These are phyloP conservation scores for Ilyonectria mors-panacis DNA, from an alignment of 2,329 filamentous ascomycete species.

Conservation along the genomic window DNA sequence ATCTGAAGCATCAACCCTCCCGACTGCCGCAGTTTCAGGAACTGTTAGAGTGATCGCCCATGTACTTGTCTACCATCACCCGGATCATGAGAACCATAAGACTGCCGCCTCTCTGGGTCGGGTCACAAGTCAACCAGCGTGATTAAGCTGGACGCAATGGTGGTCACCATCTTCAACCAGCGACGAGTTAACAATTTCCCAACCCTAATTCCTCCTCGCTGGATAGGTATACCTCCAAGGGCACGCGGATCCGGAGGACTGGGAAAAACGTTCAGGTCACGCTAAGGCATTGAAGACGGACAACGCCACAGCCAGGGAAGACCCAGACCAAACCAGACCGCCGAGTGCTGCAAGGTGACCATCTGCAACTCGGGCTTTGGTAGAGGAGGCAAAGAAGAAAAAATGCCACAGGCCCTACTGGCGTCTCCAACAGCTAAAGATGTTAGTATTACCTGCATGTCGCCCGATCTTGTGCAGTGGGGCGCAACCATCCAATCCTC, in stretches of 20 bases:
- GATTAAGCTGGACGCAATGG: not conserved
- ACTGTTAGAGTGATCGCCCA: not conserved
- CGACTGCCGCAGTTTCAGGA: not conserved
- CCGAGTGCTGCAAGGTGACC: conserved; percentile 1
- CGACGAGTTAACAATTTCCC: not conserved
- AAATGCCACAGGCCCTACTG: conserved; percentile 8
- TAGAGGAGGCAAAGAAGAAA: not conserved
- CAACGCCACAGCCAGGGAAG: not conserved
- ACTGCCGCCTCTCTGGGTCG: not conserved
- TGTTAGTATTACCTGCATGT: conserved; percentile 27
- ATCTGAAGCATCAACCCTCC: too few species aligned
- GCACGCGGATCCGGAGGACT: not conserved
- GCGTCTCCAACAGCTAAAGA: conserved; percentile 7
- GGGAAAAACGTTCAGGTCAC: not conserved
- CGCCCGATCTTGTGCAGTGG: conserved; percentile 21
- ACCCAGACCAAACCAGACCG: not conserved
- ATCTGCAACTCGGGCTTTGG: not conserved
- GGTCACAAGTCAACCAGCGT: not conserved
- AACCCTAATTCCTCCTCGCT: not conserved
- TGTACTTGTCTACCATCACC: not conserved
- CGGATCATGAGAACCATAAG: not conserved
- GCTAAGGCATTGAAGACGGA: not conserved
- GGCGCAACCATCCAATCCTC: conserved; percentile 22
- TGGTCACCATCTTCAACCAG: not conserved
- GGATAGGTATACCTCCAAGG: not conserved